Evolutionary conservation across 2,329 filamentous ascomycete species (phyloP), one percentile per base, ranked within the genome.

Genomic region (Pseudogymnoascus sp.): DNA sequence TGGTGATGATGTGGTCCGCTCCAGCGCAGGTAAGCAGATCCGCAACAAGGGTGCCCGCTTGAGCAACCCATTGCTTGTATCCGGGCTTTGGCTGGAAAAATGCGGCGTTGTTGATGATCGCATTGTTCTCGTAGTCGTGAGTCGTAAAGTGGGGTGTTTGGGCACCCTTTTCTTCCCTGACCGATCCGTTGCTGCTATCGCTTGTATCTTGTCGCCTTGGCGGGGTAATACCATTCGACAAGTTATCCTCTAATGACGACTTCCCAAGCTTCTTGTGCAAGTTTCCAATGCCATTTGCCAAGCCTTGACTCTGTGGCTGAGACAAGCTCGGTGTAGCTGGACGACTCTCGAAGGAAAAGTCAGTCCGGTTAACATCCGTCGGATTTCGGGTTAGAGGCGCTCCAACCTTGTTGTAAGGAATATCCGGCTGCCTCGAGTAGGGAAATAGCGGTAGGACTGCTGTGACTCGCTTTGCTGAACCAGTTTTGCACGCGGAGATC

Each of bases 31-130:
- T 97, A 68, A 99, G 82, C 50, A 99, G 85, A 74, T 97, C 93
- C 61, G 95, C 95, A 60, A 99, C 89, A 64, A 99, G 83, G 31
- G 93, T 97, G 65, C 95, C 95, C 44, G 95, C 93, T 78, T 97
- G 95, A 21, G 95, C 95, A 67, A 99, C 93, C 95, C 95, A 99
- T 78, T 96, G 91, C 79, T 95, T 95, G 77, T 99, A 99, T 61
- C 95, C 95, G 7, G 93, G 91, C 74, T 93, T 93, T 19, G 91
- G 87, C 74, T 91, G 85, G 74, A 89, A 89, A 44, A 88, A 81
- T 65, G 80, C 81, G 35, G 80, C 78, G 21, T 75, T 74, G 38
- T 70, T 67, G 66, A 83, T 76, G 62, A 83, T 80, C 15, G 78
- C 76, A 60, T 80, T 79, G 72, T 85, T 86, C 70, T 85, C 82